Evolutionary conservation across 495 filamentous ascomycete species (phyloP).

Genomic region (Hypoxylon trugodes): DNA sequence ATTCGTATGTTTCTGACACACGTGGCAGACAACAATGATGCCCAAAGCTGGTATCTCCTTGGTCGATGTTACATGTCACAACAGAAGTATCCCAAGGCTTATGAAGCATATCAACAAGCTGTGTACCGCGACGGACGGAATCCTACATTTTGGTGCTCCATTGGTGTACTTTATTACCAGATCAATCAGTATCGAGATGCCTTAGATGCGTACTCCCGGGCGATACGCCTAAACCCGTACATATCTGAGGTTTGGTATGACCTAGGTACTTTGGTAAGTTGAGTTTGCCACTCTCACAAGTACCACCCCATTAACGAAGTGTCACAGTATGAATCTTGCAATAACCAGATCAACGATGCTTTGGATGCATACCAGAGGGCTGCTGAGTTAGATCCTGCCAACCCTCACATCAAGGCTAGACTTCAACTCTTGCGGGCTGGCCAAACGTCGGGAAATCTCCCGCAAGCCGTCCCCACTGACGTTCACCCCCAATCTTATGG

Average conservation of each 20-base stretch:
- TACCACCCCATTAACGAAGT: constrained; percentile 33
- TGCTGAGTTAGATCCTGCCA: constrained; percentile 90
- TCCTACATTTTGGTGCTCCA: constrained; percentile 99
- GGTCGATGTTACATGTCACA: constrained; percentile 99
- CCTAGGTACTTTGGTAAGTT: constrained; percentile 89
- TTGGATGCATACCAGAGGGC: constrained; percentile 95
- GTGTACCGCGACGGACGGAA: constrained; percentile 98
- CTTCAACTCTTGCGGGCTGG: constrained; percentile 85
- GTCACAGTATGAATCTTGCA: constrained; percentile 95
- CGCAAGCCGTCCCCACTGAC: constrained; percentile 56
- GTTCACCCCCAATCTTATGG: constrained; percentile 81
- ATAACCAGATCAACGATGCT: constrained; percentile 97
- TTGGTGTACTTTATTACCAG: constrained; percentile 98
- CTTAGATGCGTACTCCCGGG: constrained; percentile 96
- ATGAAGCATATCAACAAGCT: constrained; percentile 98
- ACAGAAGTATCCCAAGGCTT: constrained; percentile 98
- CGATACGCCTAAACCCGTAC: constrained; percentile 96
- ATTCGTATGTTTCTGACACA: constrained; percentile 43
- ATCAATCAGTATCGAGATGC: constrained; percentile 99
- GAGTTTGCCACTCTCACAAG: constrained; percentile 7
- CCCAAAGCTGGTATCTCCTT: constrained; percentile 98
- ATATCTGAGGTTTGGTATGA: constrained; percentile 99
- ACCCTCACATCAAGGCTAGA: constrained; percentile 95
- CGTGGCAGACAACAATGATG: constrained; percentile 83
- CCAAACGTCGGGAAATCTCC: constrained; percentile 66